Percentiles rank a stretch among this genome's conserved stretches.
Conservation (phyloP, 2,329 filamentous ascomycete species). For the Chaetomiaceae sp. region DNA sequence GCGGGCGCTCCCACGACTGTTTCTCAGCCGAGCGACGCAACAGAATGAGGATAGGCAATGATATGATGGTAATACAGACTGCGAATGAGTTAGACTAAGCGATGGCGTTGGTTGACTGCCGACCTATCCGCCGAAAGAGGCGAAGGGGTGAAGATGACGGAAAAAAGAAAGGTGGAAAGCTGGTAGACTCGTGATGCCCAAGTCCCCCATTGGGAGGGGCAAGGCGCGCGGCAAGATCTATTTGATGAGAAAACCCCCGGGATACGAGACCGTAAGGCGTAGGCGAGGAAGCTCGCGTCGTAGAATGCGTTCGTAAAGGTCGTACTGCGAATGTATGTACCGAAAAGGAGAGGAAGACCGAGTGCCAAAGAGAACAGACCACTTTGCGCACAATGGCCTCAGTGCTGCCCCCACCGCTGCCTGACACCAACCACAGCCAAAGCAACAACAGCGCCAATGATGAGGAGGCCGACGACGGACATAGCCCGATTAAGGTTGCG, state of each 20-base stretch:
- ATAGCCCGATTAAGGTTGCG: constrained; percentile 53
- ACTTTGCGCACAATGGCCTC: not conserved
- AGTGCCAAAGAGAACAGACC: not conserved
- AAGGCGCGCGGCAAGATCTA: not conserved
- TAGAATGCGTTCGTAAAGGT: constrained; percentile 9
- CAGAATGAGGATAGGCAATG: no score
- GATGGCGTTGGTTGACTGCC: not conserved
- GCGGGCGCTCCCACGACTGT: no score
- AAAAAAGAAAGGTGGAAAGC: not conserved
- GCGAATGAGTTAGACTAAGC: not conserved
- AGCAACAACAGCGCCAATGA: constrained; percentile 47
- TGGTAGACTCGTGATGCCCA: not conserved
- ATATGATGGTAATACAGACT: no score
- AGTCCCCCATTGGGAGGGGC: not conserved
- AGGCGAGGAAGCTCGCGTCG: constrained; percentile 2
- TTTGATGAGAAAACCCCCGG: not conserved
- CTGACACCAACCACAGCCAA: constrained; percentile 47
- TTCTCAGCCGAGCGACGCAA: no score
- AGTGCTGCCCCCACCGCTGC: constrained; percentile 39
- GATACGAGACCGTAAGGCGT: not conserved
- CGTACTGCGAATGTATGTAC: not conserved
- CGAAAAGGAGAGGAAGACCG: not conserved
- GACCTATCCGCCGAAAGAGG: not conserved
- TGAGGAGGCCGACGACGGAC: constrained; percentile 49
- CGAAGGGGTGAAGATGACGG: not conserved